phyloP scores from a whole-genome alignment of 2,329 filamentous ascomycete genomes.

The Microsporum canis region DNA sequence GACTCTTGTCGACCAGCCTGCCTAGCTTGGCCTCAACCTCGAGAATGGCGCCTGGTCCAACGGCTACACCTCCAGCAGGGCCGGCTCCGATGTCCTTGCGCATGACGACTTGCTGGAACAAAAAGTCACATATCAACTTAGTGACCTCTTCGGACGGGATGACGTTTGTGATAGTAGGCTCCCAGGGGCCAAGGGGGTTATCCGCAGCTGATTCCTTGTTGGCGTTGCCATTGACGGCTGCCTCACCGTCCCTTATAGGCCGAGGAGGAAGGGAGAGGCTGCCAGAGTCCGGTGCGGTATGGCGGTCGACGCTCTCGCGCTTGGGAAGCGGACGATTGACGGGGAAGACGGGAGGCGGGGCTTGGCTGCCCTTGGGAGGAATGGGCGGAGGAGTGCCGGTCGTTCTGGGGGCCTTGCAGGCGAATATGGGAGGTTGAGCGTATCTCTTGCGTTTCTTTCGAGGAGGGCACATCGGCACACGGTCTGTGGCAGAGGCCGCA shows the following conservation, averaged over 20 bases:
- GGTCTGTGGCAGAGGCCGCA: background rate
- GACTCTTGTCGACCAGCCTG: slow-evolving; percentile 62
- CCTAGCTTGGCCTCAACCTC: slow-evolving; percentile 95
- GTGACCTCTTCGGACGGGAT: slow-evolving; percentile 63
- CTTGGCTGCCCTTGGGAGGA: slow-evolving; percentile 21
- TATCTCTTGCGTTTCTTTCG: slow-evolving; percentile 41
- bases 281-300: slow-evolving; percentile 1
- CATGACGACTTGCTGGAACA: slow-evolving; percentile 60
- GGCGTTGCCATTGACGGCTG: slow-evolving; percentile 23
- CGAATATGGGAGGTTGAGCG: slow-evolving; percentile 44
- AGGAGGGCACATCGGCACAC: slow-evolving; percentile 23
- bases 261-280: slow-evolving; percentile 9
- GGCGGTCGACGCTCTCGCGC: slow-evolving; percentile 20
- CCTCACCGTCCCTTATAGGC: slow-evolving; percentile 16
- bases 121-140: slow-evolving; percentile 67
- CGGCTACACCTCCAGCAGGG: slow-evolving; percentile 45
- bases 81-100: slow-evolving; percentile 51
- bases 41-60: slow-evolving; percentile 57
- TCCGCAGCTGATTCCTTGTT: slow-evolving; percentile 18
- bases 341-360: slow-evolving; percentile 6
- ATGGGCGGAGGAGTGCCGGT: slow-evolving; percentile 34
- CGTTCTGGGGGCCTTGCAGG: slow-evolving; percentile 33
- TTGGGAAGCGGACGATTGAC: slow-evolving; percentile 19
- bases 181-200: slow-evolving; percentile 32
- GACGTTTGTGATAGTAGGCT: slow-evolving; percentile 54